Evolutionary conservation across 176 grass and related monocot species (phyloP).

Genomic region (Metroxylon sagu): DNA sequence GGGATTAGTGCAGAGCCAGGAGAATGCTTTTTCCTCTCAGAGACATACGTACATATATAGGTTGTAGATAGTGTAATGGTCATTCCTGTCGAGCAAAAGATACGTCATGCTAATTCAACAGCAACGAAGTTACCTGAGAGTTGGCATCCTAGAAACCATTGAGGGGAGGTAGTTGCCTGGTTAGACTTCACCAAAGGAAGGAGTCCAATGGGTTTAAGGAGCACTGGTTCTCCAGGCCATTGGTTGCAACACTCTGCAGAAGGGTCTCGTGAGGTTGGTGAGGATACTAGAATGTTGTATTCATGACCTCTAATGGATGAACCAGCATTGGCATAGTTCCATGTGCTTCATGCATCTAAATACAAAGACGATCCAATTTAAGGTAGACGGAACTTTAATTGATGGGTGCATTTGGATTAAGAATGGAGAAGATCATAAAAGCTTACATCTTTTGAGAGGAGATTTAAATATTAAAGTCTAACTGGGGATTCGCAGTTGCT

Average conservation of each 20-base stretch:
- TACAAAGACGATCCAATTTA: background rate
- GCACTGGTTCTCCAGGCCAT: background rate
- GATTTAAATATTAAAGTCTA: too few species aligned
- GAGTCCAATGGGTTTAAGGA: conserved; percentile 5
- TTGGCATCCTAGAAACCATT: conserved; percentile 4
- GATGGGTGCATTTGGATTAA: too few species aligned
- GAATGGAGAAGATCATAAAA: too few species aligned
- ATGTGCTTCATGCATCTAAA: conserved; percentile 9
- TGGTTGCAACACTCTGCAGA: conserved; percentile 1
- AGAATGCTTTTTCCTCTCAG: background rate
- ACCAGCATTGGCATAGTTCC: background rate
- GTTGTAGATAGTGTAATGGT: too few species aligned
- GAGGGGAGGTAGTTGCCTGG: background rate
- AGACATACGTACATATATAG: background rate
- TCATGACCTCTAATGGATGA: conserved; percentile 4
- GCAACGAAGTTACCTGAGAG: conserved; percentile 1
- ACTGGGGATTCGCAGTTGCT: too few species aligned
- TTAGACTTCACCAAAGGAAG: background rate
- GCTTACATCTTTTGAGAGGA: too few species aligned
- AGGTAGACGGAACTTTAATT: background rate
- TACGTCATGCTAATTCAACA: too few species aligned
- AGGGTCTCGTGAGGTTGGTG: conserved; percentile 5
- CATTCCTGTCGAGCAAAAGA: too few species aligned
- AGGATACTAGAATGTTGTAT: background rate
- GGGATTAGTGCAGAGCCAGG: conserved; percentile 1